Conservation (phyloP, 176 grass and related monocot species). For the Metroxylon sagu region DNA sequence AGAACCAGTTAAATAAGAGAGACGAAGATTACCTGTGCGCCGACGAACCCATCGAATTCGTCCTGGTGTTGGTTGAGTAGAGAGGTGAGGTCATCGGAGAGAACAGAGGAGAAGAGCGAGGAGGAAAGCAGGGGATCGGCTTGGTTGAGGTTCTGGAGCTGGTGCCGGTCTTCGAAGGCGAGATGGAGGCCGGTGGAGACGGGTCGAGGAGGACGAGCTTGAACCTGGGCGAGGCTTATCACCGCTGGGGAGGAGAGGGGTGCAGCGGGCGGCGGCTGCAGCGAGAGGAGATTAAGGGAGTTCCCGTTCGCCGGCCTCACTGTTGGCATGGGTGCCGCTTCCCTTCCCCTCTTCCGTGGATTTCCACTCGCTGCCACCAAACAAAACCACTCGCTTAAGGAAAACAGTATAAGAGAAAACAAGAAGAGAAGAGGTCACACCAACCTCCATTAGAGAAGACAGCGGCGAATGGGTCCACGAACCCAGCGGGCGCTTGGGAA, state of each 20-base stretch:
- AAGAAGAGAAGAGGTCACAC: too few relatives aligned
- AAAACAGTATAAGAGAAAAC: too few relatives aligned
- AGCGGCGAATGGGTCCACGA: too few relatives aligned
- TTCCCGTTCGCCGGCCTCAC: not conserved
- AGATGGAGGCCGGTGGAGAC: slow-evolving; percentile 39
- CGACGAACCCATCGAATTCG: slow-evolving; percentile 60
- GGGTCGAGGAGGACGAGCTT: slow-evolving; percentile 8
- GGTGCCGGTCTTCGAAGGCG: slow-evolving; percentile 29
- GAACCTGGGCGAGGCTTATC: slow-evolving; percentile 33
- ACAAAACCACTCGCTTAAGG: too few relatives aligned
- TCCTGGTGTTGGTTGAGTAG: slow-evolving; percentile 37
- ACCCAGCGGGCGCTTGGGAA: too few relatives aligned
- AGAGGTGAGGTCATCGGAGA: slow-evolving; percentile 37
- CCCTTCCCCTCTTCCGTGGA: too few relatives aligned
- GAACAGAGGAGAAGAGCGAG: slow-evolving; percentile 29
- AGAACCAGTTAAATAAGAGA: too few relatives aligned
- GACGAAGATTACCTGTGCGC: slow-evolving; percentile 42
- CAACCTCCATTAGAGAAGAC: too few relatives aligned
- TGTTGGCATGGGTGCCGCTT: too few relatives aligned
- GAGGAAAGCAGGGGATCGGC: slow-evolving; percentile 9
- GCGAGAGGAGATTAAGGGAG: slow-evolving; percentile 16
- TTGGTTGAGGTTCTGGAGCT: not conserved
- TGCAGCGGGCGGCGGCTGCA: slow-evolving; percentile 12
- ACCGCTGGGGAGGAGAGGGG: not conserved
- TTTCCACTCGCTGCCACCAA: too few relatives aligned